Percentiles rank a stretch among this genome's conserved stretches.
Conservation (phyloP, 306 rosid genomes). For the Rosa persica region DNA sequence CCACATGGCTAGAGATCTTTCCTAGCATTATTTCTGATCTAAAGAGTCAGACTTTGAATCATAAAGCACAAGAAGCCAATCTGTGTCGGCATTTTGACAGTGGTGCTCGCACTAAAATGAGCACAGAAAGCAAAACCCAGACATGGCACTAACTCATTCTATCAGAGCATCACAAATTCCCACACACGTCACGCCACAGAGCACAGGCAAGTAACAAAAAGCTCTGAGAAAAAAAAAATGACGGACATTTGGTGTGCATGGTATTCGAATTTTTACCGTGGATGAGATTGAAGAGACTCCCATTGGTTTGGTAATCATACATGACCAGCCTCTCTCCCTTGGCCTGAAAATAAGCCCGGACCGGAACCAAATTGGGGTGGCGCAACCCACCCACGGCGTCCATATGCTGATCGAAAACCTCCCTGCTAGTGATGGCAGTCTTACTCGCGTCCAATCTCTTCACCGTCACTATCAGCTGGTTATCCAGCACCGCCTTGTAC, state of each 20-base stretch:
- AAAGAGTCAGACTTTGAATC: not conserved
- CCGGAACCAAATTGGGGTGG: slow-evolving; percentile 81
- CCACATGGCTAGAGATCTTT: not conserved
- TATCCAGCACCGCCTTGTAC: slow-evolving; percentile 82
- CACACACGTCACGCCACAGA: not conserved
- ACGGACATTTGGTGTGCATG: not conserved
- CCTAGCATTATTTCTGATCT: not conserved
- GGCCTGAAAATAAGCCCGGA: slow-evolving; percentile 86
- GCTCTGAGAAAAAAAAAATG: not conserved
- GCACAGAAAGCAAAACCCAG: not conserved
- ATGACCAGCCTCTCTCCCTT: slow-evolving; percentile 81
- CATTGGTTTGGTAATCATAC: slow-evolving; percentile 83
- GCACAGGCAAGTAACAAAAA: not conserved
- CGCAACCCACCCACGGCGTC: slow-evolving; percentile 58
- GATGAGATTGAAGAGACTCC: slow-evolving; percentile 81
- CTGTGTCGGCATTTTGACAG: slow-evolving; percentile 21
- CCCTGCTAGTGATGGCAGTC: slow-evolving; percentile 46
- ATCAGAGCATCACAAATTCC: not conserved
- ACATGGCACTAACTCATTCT: too few relatives aligned
- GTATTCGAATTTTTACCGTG: slow-evolving; percentile 51
- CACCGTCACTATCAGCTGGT: slow-evolving; percentile 61
- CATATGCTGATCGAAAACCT: slow-evolving; percentile 70
- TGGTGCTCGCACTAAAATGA: not conserved
- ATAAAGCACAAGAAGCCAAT: slow-evolving; percentile 17
- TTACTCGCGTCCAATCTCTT: slow-evolving; percentile 78